Conservation (phyloP, 306 rosid genomes). For the Arachis hypogaea region DNA sequence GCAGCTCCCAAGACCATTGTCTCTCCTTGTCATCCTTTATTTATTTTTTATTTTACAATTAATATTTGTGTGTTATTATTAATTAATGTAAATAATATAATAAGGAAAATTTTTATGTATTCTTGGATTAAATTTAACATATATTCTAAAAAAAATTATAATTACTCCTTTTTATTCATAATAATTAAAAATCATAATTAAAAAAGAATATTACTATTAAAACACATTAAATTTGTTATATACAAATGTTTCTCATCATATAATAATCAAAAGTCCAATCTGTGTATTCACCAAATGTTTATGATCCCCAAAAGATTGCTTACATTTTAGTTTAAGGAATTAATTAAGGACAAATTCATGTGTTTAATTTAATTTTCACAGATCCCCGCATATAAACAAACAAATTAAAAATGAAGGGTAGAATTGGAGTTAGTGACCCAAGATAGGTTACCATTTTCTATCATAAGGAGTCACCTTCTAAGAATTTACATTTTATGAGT, state of each 20-base stretch:
- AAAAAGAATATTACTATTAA: too few relatives aligned
- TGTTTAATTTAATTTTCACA: conserved; percentile 6
- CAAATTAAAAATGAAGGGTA: not conserved
- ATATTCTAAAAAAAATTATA: too few relatives aligned
- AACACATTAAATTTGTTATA: too few relatives aligned
- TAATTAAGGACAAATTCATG: not conserved
- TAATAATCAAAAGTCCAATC: not conserved
- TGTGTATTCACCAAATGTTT: not conserved
- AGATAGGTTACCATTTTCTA: conserved; percentile 18
- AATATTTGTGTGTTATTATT: not conserved
- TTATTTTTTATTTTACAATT: not conserved
- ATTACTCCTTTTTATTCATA: too few relatives aligned
- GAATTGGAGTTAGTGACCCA: conserved; percentile 34
- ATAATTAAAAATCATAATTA: too few relatives aligned
- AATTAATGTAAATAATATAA: not conserved
- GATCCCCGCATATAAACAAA: conserved; percentile 18
- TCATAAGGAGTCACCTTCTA: conserved; percentile 41
- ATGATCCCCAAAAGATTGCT: conserved; percentile 17
- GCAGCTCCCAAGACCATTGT: conserved; percentile 3
- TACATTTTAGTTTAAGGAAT: conserved; percentile 9
- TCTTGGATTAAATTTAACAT: too few relatives aligned
- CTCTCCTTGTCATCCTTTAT: not conserved
- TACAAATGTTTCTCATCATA: not conserved
- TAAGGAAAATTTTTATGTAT: too few relatives aligned
- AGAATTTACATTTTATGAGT: not conserved